Conservation (phyloP, 306 rosid species). For the Rosa persica region DNA sequence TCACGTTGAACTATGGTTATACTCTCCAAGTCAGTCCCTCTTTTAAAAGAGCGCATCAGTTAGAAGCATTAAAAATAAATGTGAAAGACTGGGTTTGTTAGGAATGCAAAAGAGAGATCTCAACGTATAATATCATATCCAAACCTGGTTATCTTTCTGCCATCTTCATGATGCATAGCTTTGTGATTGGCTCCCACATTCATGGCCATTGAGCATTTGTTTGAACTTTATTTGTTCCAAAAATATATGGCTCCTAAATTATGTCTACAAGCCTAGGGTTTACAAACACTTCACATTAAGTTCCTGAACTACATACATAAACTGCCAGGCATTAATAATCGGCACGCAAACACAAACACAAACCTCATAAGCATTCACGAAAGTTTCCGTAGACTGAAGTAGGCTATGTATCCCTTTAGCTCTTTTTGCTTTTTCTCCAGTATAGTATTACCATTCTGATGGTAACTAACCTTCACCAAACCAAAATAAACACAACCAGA, state of each 20-base stretch:
- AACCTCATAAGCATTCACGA: slow-evolving; percentile 69
- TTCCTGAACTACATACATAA: neutral
- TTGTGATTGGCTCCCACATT: slow-evolving; percentile 29
- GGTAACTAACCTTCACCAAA: slow-evolving; percentile 49
- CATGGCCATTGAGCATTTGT: no score
- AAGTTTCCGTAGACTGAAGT: slow-evolving; percentile 58
- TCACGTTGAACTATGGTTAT: slow-evolving; percentile 85
- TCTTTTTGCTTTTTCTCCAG: slow-evolving; percentile 71
- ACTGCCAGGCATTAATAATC: neutral
- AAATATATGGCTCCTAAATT: no score
- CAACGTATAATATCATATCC: slow-evolving; percentile 27
- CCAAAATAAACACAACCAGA: neutral
- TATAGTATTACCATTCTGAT: slow-evolving; percentile 57
- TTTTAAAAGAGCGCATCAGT: slow-evolving; percentile 40
- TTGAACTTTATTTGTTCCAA: no score
- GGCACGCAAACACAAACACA: neutral
- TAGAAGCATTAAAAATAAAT: slow-evolving; percentile 26
- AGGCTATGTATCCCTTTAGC: slow-evolving; percentile 55
- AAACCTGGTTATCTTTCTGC: slow-evolving; percentile 92
- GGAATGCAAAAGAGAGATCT: slow-evolving; percentile 18
- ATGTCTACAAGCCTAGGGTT: no score
- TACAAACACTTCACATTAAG: neutral
- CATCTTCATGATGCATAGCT: slow-evolving; percentile 96
- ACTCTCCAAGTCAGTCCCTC: slow-evolving; percentile 98
- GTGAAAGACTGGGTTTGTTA: neutral